Evolutionary conservation across 2,329 filamentous ascomycete genomes (phyloP).

Genomic region (Amauroascus niger): DNA sequence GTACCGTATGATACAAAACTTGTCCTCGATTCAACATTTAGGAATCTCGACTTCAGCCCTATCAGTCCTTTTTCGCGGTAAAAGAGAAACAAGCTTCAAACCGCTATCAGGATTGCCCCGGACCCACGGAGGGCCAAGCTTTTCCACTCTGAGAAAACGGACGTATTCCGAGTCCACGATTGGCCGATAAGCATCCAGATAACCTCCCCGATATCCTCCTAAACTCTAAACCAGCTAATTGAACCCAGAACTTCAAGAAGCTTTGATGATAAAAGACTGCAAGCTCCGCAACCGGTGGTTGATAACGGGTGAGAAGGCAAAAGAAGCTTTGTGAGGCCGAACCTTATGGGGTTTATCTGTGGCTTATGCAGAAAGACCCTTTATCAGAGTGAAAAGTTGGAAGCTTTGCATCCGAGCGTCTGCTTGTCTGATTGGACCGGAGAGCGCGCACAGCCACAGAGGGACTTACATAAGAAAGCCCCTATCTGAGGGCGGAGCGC

Average conservation of each 20-base stretch:
- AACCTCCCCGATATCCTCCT: background rate
- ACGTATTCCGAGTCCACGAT: constrained; percentile 6
- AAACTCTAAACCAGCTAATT: constrained; percentile 1
- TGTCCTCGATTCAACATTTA: background rate
- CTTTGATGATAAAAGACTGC: background rate
- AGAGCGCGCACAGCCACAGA: background rate
- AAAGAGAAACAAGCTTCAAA: background rate
- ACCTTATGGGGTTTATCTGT: background rate
- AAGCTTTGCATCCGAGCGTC: no score
- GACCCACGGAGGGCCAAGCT: background rate
- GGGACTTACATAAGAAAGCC: background rate
- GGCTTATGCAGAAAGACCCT: background rate
- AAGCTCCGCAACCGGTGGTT: background rate
- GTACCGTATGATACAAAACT: background rate
- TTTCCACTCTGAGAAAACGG: background rate
- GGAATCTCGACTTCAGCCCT: constrained; percentile 3
- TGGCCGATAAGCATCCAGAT: constrained; percentile 12
- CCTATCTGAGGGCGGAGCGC: background rate
- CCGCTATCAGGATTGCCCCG: constrained; percentile 8
- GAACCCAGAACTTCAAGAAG: background rate
- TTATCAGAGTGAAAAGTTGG: background rate
- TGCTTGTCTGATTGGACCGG: background rate
- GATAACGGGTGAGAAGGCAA: background rate
- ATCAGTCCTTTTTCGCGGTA: background rate
- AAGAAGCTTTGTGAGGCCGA: background rate